Evolutionary conservation across 2,329 filamentous ascomycete species (phyloP).

Genomic region (Penicillium sp.): DNA sequence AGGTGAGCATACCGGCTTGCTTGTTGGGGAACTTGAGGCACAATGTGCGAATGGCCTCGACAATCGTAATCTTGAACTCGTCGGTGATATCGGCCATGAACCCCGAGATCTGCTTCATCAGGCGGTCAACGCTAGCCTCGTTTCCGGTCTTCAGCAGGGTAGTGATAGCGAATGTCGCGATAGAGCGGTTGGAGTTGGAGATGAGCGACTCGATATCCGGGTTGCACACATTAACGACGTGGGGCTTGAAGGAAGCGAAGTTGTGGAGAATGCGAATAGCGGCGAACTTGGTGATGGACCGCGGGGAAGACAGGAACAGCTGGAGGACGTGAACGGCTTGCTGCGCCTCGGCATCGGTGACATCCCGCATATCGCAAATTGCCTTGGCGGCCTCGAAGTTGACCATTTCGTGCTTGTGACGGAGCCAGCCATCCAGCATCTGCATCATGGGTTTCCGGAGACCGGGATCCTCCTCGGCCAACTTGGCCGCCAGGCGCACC

Average conservation of each 20-base stretch:
- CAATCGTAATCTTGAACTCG: slow-evolving; percentile 99
- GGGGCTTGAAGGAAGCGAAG: slow-evolving; percentile 95
- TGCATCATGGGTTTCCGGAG: slow-evolving; percentile 96
- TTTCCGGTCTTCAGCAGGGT: slow-evolving; percentile 98
- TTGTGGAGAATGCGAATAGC: slow-evolving; percentile 95
- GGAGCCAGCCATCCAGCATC: slow-evolving; percentile 91
- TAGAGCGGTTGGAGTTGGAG: slow-evolving; percentile 94
- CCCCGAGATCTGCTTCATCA: slow-evolving; percentile 98
- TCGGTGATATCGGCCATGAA: slow-evolving; percentile 99
- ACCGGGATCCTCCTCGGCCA: slow-evolving; percentile 88
- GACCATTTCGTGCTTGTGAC: slow-evolving; percentile 99
- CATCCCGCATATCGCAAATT: slow-evolving; percentile 91
- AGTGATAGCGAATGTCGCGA: slow-evolving; percentile 97
- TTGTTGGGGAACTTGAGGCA: slow-evolving; percentile 98
- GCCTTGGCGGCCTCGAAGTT: slow-evolving; percentile 99
- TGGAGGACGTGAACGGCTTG: slow-evolving; percentile 95
- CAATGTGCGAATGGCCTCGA: slow-evolving; percentile 93
- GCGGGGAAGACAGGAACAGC: slow-evolving; percentile 92
- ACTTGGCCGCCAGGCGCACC: slow-evolving; percentile 86
- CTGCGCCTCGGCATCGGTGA: slow-evolving; percentile 85
- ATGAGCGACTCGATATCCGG: slow-evolving; percentile 97
- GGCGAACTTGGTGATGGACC: slow-evolving; percentile 95
- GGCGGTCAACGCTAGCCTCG: slow-evolving; percentile 90
- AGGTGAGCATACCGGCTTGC: slow-evolving; percentile 95
- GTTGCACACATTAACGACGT: slow-evolving; percentile 90